phyloP scores from a whole-genome alignment of 352 stramenopile genomes.

The Phytophthora colocasiae region DNA sequence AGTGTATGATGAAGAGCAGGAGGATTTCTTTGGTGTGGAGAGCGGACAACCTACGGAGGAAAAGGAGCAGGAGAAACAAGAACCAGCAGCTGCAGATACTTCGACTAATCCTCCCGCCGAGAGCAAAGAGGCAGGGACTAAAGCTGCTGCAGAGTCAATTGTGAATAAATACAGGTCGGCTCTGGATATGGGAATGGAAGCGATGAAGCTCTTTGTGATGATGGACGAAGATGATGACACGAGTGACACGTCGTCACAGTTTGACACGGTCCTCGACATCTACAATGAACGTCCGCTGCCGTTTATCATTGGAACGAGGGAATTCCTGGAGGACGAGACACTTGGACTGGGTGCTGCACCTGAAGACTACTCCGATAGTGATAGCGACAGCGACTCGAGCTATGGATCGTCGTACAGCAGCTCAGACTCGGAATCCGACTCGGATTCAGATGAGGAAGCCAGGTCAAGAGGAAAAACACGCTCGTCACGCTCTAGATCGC shows the following conservation, averaged over 20 bases:
- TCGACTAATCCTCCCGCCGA: conserved; percentile 5
- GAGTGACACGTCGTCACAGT: conserved; percentile 58
- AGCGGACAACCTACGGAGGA: conserved; percentile 5
- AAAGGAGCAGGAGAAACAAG: conserved; percentile 6
- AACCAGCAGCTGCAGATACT: background rate
- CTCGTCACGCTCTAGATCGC: conserved; percentile 23
- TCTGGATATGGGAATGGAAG: conserved; percentile 80
- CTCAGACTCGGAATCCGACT: conserved; percentile 61
- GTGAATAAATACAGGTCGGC: conserved; percentile 79
- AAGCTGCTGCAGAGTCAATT: conserved; percentile 56
- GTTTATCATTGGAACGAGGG: conserved; percentile 88
- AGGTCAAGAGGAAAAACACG: conserved; percentile 24
- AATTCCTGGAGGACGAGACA: conserved; percentile 89
- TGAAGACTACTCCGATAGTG: conserved; percentile 51
- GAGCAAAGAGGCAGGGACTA: conserved; percentile 28
- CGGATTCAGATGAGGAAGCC: conserved; percentile 27
- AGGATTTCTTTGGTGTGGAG: conserved; percentile 65
- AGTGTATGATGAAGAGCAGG: conserved; percentile 90
- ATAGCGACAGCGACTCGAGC: conserved; percentile 68
- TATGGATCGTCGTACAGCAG: conserved; percentile 75
- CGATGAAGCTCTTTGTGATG: conserved; percentile 88
- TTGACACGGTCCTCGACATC: conserved; percentile 86
- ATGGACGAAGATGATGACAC: conserved; percentile 70
- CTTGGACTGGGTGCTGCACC: conserved; percentile 78
- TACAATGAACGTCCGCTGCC: conserved; percentile 89